phyloP scores from a whole-genome alignment of 2,329 filamentous ascomycete genomes.

The Samsoniella hepiali region DNA sequence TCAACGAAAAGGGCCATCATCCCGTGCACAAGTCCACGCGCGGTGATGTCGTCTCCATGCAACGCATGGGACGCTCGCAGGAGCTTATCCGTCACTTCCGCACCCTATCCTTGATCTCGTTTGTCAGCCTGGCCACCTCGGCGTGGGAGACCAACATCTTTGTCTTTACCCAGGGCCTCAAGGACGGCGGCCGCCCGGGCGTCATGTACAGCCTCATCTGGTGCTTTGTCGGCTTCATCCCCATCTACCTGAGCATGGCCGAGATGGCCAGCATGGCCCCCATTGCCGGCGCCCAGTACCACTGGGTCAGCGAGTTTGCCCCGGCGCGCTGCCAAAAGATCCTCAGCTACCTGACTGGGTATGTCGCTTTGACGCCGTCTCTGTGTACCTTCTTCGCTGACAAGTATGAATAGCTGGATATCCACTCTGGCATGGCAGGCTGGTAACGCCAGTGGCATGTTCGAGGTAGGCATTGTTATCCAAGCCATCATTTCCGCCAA shows the following conservation, averaged over 20 bases:
- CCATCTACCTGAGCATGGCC: slow-evolving; percentile 23
- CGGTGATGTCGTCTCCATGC: slow-evolving; percentile 11
- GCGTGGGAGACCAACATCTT: slow-evolving; percentile 18
- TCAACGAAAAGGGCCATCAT: neutral
- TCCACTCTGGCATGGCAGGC: slow-evolving; percentile 23
- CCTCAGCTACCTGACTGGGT: slow-evolving; percentile 18
- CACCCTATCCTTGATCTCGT: slow-evolving; percentile 16
- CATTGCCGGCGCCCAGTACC: slow-evolving; percentile 25
- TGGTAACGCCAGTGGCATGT: slow-evolving; percentile 20
- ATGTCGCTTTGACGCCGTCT: neutral
- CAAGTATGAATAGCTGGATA: slow-evolving; percentile 17
- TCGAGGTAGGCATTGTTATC: slow-evolving; percentile 21
- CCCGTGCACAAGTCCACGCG: slow-evolving; percentile 4
- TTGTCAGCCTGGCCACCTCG: slow-evolving; percentile 12
- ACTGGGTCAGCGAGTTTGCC: slow-evolving; percentile 24
- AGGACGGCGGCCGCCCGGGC: slow-evolving; percentile 17
- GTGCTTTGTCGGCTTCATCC: slow-evolving; percentile 17
- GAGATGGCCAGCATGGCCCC: slow-evolving; percentile 26
- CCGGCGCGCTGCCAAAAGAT: slow-evolving; percentile 15
- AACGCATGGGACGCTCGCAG: slow-evolving; percentile 18
- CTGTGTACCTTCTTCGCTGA: neutral
- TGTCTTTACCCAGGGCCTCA: slow-evolving; percentile 15
- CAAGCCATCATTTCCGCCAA: slow-evolving; percentile 21
- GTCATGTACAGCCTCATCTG: slow-evolving; percentile 18
- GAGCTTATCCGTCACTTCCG: slow-evolving; percentile 18